phyloP scores from a whole-genome alignment of 768 basidiomycete genomes.

The Lentinus brumalis region DNA sequence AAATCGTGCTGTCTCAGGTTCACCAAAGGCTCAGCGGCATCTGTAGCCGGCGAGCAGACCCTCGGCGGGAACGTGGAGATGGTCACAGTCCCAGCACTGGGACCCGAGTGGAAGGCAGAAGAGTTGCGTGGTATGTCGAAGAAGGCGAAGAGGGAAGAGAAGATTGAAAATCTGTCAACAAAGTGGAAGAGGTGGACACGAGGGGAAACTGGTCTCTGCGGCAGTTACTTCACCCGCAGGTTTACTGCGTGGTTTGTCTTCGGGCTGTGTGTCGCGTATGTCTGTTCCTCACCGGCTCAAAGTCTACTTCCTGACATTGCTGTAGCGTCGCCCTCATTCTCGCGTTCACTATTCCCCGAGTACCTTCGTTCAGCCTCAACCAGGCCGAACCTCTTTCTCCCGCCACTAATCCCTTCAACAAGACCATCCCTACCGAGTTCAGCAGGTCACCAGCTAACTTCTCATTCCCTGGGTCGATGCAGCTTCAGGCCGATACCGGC shows the following conservation, averaged over 20 bases:
- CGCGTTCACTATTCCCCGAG: conserved; percentile 82
- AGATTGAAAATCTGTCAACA: conserved; percentile 46
- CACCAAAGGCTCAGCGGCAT: conserved; percentile 19
- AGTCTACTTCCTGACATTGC: neutral
- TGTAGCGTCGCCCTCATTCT: conserved; percentile 66
- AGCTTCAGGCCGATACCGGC: conserved; percentile 75
- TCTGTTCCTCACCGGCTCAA: conserved; percentile 13
- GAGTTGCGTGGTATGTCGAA: conserved; percentile 82
- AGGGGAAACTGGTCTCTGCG: conserved; percentile 79
- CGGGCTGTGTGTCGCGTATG: conserved; percentile 56
- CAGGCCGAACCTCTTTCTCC: conserved; percentile 52
- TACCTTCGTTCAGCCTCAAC: conserved; percentile 71
- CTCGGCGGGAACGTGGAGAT: conserved; percentile 68
- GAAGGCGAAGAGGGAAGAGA: conserved; percentile 64
- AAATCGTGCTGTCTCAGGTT: conserved; percentile 3
- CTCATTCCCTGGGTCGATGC: conserved; percentile 77
- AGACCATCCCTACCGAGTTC: conserved; percentile 62
- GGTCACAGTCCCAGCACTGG: conserved; percentile 89
- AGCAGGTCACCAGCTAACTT: conserved; percentile 85
- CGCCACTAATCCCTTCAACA: conserved; percentile 61
- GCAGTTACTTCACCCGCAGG: conserved; percentile 74
- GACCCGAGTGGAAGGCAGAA: conserved; percentile 83
- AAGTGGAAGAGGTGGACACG: conserved; percentile 79
- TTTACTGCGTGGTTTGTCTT: conserved; percentile 72
- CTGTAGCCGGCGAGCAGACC: conserved; percentile 35